Evolutionary conservation across 805 yeast species (phyloP).

Genomic region (Schwanniomyces occidentalis): DNA sequence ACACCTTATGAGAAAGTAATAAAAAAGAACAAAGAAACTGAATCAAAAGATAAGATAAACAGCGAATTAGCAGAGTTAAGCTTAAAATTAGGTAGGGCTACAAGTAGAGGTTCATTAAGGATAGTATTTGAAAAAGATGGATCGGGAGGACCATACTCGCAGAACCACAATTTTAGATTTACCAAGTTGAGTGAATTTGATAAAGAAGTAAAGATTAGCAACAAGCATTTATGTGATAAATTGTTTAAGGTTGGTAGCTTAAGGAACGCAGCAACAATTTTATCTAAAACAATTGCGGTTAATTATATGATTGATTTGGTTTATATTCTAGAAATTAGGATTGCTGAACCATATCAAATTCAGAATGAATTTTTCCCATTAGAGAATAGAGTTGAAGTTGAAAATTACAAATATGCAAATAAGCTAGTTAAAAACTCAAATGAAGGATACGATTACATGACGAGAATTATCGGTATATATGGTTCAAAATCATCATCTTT

Average conservation of each 20-base stretch:
- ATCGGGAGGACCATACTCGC: conserved; percentile 61
- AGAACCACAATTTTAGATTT: conserved; percentile 46
- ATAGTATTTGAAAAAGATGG: conserved; percentile 64
- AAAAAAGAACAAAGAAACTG: conserved; percentile 12
- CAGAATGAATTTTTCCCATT: conserved; percentile 45
- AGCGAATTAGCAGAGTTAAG: conserved; percentile 32
- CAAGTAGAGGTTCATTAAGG: conserved; percentile 41
- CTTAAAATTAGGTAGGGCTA: conserved; percentile 55
- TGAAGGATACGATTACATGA: conserved; percentile 42
- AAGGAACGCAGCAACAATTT: conserved; percentile 42
- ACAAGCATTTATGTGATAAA: conserved; percentile 34
- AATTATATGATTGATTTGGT: conserved; percentile 42
- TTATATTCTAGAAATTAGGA: conserved; percentile 51
- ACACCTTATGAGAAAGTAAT: conserved; percentile 25
- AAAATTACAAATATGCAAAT: conserved; percentile 39
- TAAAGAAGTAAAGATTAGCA: conserved; percentile 12
- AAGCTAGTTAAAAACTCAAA: conserved; percentile 27
- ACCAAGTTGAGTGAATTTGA: conserved; percentile 20
- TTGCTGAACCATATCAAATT: conserved; percentile 47
- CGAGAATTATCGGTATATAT: conserved; percentile 47
- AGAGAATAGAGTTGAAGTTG: conserved; percentile 45
- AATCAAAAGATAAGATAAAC: conserved; percentile 8
- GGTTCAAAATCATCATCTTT: conserved; percentile 25
- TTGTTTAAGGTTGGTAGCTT: conserved; percentile 39
- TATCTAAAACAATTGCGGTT: conserved; percentile 38